Evolutionary conservation across 495 filamentous ascomycete genomes (phyloP).

Genomic region (Tuber brumale): DNA sequence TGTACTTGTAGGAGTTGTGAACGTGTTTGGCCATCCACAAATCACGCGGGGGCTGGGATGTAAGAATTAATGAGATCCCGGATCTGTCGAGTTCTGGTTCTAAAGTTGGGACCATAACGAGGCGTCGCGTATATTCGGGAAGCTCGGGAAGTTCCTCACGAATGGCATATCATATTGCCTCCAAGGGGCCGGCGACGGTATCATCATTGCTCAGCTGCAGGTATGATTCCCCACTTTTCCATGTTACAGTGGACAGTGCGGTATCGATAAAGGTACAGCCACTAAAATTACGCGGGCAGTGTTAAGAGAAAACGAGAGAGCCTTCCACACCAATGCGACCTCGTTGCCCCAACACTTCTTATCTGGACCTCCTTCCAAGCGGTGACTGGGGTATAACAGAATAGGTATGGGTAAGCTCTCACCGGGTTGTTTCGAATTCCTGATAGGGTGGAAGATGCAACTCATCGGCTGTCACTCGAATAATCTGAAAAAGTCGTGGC

Average conservation of each 20-base stretch:
- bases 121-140: neutral
- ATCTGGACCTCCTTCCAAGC: neutral
- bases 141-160: neutral
- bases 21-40: neutral
- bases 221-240: neutral
- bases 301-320: neutral
- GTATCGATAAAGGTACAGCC: neutral
- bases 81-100: neutral
- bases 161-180: neutral
- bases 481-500: neutral
- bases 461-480: slow-evolving; percentile 4
- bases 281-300: neutral
- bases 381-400: neutral
- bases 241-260: neutral
- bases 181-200: neutral
- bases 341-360: neutral
- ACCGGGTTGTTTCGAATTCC: neutral
- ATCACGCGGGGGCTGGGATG: neutral
- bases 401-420: neutral
- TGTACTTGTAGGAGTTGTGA: neutral
- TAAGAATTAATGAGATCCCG: neutral
- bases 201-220: neutral
- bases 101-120: neutral
- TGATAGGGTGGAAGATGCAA: neutral
- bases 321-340: neutral